Base-by-base conservation (phyloP, 2,329 filamentous ascomycete species). In the Daldinia eschscholtzii region DNA sequence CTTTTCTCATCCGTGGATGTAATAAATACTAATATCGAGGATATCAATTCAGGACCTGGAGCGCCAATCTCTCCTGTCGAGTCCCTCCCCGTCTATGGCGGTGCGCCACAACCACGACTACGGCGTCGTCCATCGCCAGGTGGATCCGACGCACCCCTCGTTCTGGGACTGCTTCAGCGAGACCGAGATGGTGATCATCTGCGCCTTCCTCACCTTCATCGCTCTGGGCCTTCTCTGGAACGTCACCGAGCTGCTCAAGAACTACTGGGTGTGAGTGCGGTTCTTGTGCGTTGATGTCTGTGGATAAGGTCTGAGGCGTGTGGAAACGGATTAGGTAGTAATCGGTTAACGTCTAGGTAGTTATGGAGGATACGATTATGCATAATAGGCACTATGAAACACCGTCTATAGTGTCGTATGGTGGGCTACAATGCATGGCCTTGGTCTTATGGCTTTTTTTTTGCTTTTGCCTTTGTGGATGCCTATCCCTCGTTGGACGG, bases 81-180 rank as follows among this genome's bases (percentile, higher is more conserved):
- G 10, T 10, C 3, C 52, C 1, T 9, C 20, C 2, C 20, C 33
- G 4, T 3, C n/a, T 12, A 10, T 7, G 18, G 3, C 18, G 4
- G 4, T 15, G 12, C 33, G 52, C 9, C n/a, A 55, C 30, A 18
- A 5, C 30, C 10, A 20, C 52, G 9, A 6, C 30, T 55, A 37
- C 33, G 52, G 30, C 5, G 12, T 18, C 10, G 6, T 15, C 23
- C 4, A 6, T 9, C 35, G 6, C 23, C 15, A 13, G 0, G 50
- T 15, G 5, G 50, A 30, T 9, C 35, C 7, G 35, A 15, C n/a
- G 18, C 18, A 26, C 12, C 52, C 30, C 33, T 6, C 6, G n/a
- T 35, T 57, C 35, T 57, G 53, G 53, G 53, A 57, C 53, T 23
- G 13, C 33, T 42, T 57, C 20, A 26, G 35, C 23, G 6, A 42